A percentile compares a stretch with the other conserved stretches of the same genome.
phyloP scores from a whole-genome alignment of 2,329 filamentous ascomycete genomes.

The Neobulgaria alba region DNA sequence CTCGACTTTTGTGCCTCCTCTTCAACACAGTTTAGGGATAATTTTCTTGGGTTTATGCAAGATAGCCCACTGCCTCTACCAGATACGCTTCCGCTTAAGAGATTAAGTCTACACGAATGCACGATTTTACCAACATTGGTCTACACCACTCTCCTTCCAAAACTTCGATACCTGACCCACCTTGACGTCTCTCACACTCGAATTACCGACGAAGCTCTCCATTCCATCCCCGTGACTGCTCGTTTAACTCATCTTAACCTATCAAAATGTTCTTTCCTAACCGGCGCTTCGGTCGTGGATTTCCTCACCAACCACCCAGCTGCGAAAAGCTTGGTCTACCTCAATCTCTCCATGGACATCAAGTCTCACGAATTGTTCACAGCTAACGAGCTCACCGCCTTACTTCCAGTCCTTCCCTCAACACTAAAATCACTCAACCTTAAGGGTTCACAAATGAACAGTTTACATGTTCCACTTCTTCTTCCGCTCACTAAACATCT shows the following conservation, averaged over 20 bases:
- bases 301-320: constrained; percentile 67
- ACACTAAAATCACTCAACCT: constrained; percentile 67
- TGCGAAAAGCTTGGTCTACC: constrained; percentile 55
- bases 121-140: constrained; percentile 57
- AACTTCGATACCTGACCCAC: constrained; percentile 61
- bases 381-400: constrained; percentile 51
- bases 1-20: constrained; percentile 74
- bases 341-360: constrained; percentile 66
- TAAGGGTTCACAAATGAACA: constrained; percentile 63
- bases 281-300: constrained; percentile 56
- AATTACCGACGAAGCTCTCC: constrained; percentile 62
- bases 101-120: constrained; percentile 72
- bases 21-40: constrained; percentile 55
- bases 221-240: constrained; percentile 62
- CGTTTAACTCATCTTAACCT: constrained; percentile 70
- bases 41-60: constrained; percentile 46
- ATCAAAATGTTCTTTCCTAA: constrained; percentile 64
- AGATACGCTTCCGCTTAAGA: constrained; percentile 48
- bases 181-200: constrained; percentile 73
- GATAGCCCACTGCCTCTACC: constrained; percentile 32
- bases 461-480: constrained; percentile 54
- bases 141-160: constrained; percentile 64
- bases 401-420: constrained; percentile 57
- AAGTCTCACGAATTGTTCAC: constrained; percentile 64
- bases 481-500: constrained; percentile 60